phyloP scores from a whole-genome alignment of 192 early-diverging fungal species.

The Phlyctochytrium planicorne region DNA sequence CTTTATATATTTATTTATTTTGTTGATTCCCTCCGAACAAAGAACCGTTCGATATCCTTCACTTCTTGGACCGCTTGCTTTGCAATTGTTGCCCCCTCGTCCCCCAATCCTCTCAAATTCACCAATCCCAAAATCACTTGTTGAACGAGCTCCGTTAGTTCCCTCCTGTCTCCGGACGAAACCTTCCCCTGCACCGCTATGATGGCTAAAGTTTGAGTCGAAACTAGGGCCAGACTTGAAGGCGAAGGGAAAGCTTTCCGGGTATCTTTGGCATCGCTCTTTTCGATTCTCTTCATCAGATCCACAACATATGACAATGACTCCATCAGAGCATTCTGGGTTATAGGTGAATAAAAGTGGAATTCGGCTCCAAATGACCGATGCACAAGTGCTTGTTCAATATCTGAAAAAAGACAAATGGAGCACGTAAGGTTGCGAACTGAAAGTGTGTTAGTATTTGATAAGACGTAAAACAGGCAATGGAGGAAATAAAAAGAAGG shows the following conservation, averaged over 20 bases:
- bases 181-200: neutral
- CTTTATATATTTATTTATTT: neutral
- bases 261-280: neutral
- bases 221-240: neutral
- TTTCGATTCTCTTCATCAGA: neutral
- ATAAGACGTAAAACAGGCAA: too few species aligned
- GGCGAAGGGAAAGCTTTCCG: neutral
- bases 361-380: neutral
- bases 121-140: neutral
- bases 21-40: neutral
- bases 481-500: neutral
- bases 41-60: neutral
- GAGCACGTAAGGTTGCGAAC: neutral
- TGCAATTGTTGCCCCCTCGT: neutral
- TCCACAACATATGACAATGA: neutral
- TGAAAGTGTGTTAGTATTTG: neutral
- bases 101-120: neutral
- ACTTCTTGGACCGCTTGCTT: conserved; percentile 3
- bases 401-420: neutral
- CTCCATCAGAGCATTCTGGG: neutral
- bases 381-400: neutral
- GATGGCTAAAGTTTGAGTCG: neutral
- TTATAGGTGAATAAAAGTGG: neutral
- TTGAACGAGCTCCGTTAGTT: conserved; percentile 6
- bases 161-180: neutral